A percentile compares a stretch with the other conserved stretches of the same genome.
Conservation (phyloP, 306 rosid species). For the Acacia acuminata region DNA sequence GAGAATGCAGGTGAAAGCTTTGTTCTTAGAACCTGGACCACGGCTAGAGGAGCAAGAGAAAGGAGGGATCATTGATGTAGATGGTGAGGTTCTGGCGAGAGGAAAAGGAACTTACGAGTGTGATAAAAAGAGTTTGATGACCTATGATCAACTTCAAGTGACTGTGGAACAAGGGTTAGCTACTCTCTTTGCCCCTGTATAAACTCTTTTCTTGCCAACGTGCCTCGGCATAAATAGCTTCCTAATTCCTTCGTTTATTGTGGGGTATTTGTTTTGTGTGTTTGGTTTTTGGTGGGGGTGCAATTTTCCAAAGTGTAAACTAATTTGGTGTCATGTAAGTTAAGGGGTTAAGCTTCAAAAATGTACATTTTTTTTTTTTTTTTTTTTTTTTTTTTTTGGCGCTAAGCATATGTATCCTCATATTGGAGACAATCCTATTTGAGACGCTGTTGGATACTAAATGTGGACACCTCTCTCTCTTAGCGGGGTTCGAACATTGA, state of each 20-base stretch:
- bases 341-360: too few relatives aligned
- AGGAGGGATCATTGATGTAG: conserved; percentile 76
- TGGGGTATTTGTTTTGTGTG: background rate
- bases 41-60: conserved; percentile 41
- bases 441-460: too few relatives aligned
- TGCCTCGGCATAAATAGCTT: too few relatives aligned
- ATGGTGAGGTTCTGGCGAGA: conserved; percentile 80
- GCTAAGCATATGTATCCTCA: too few relatives aligned
- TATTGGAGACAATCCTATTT: too few relatives aligned
- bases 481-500: too few relatives aligned
- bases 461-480: too few relatives aligned
- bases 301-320: too few relatives aligned
- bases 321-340: too few relatives aligned
- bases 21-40: conserved; percentile 64
- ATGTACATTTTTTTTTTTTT: too few relatives aligned
- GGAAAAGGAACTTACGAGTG: conserved; percentile 63
- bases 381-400: too few relatives aligned
- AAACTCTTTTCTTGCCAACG: background rate
- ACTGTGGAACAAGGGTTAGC: conserved; percentile 76
- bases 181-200: conserved; percentile 60
- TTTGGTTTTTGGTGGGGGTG: too few relatives aligned
- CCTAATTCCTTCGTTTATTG: background rate
- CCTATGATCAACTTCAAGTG: conserved; percentile 63
- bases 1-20: conserved; percentile 61
- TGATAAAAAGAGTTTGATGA: conserved; percentile 58